A percentile compares a stretch with the other conserved stretches of the same genome.
phyloP scores from a whole-genome alignment of 2,329 filamentous ascomycete genomes.

The Clonostachys solani region DNA sequence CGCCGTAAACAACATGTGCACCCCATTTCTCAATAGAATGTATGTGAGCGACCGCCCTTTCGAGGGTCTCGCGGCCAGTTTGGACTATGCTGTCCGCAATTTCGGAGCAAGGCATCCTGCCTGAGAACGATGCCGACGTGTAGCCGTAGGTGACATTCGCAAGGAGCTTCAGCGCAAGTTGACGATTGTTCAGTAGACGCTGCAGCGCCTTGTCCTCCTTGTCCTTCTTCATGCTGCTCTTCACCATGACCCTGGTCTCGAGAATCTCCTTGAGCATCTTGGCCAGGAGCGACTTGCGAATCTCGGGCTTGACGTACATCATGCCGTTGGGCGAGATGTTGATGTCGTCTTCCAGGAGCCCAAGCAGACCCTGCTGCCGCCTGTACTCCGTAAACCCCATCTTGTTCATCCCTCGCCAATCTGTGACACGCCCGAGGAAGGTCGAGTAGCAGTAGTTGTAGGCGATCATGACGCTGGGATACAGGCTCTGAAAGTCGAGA shows the following conservation, averaged over 20 bases:
- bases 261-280: conserved; percentile 97
- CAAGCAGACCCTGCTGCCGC: conserved; percentile 69
- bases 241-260: conserved; percentile 96
- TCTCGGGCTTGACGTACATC: conserved; percentile 83
- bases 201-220: conserved; percentile 85
- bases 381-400: conserved; percentile 91
- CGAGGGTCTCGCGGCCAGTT: conserved; percentile 88
- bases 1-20: conserved; percentile 95
- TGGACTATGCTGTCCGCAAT: conserved; percentile 98
- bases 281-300: conserved; percentile 85
- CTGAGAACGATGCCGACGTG: conserved; percentile 93
- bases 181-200: conserved; percentile 85
- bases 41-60: conserved; percentile 88
- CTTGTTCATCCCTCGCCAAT: conserved; percentile 89
- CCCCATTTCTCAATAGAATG: conserved; percentile 85
- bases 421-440: conserved; percentile 78
- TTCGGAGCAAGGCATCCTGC: conserved; percentile 95
- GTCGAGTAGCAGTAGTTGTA: conserved; percentile 99
- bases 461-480: conserved; percentile 97
- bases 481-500: conserved; percentile 92
- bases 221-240: conserved; percentile 91
- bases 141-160: conserved; percentile 99
- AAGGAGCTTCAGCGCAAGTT: conserved; percentile 89
- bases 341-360: conserved; percentile 76
- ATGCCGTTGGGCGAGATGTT: conserved; percentile 95